phyloP scores from a whole-genome alignment of 2,329 filamentous ascomycete genomes.

The Fusarium chuoi region DNA sequence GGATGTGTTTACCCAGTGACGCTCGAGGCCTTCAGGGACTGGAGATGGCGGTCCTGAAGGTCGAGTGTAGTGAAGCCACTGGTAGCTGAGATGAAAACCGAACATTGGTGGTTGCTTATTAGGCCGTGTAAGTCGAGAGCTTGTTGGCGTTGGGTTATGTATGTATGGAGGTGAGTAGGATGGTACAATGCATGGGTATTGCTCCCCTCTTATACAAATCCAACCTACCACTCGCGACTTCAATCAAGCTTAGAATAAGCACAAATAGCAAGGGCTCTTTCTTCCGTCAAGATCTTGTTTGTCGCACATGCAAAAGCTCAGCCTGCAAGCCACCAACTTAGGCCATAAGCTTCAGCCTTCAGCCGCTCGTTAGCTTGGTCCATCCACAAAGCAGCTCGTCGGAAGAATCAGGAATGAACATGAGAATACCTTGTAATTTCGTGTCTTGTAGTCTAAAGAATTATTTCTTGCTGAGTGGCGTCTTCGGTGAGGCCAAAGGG shows the following conservation, averaged over 20 bases:
- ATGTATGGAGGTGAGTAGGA: neutral
- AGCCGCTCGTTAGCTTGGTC: constrained; percentile 16
- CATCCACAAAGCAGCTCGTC: constrained; percentile 1
- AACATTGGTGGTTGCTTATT: constrained; percentile 29
- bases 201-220: constrained; percentile 13
- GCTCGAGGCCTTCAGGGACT: constrained; percentile 53
- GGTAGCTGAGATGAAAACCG: constrained; percentile 41
- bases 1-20: constrained; percentile 56
- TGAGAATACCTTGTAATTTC: neutral
- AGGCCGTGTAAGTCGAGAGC: neutral
- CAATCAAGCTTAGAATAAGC: neutral
- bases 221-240: neutral
- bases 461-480: neutral
- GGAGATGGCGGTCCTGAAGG: constrained; percentile 36
- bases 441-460: neutral
- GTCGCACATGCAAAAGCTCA: constrained; percentile 16
- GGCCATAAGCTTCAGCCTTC: constrained; percentile 14
- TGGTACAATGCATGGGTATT: neutral
- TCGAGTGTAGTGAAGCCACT: constrained; percentile 41
- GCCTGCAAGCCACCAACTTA: constrained; percentile 23
- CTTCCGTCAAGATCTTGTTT: neutral
- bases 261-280: neutral
- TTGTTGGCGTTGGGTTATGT: neutral
- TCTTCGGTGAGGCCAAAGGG: neutral
- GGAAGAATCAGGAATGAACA: constrained; percentile 14